phyloP scores from a whole-genome alignment of 2,329 filamentous ascomycete genomes.

The Alternaria sp. region DNA sequence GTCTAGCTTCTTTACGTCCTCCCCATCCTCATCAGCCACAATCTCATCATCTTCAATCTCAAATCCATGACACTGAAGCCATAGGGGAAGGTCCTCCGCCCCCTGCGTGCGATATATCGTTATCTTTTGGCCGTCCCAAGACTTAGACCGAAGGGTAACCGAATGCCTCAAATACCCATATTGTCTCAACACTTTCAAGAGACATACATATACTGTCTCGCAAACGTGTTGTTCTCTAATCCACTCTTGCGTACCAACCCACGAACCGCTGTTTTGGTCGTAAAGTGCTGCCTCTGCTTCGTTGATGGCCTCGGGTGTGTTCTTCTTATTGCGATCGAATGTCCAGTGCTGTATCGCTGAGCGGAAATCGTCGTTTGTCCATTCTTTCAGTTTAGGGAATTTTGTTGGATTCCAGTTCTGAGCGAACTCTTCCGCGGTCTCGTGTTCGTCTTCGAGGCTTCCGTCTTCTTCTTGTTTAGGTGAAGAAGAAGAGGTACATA shows the following conservation, averaged over 20 bases:
- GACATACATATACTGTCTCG: background rate
- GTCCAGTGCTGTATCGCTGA: background rate
- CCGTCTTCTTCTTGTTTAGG: fast-evolving
- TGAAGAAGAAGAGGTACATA: background rate
- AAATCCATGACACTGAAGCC: background rate
- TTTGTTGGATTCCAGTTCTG: background rate
- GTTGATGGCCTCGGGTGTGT: background rate
- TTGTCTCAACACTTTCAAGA: background rate
- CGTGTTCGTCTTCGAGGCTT: fast-evolving
- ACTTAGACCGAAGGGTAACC: background rate
- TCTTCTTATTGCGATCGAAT: background rate
- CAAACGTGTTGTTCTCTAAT: background rate
- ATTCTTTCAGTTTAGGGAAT: background rate
- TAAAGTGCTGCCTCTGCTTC: background rate
- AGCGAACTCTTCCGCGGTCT: background rate
- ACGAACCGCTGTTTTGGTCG: background rate
- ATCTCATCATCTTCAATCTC: background rate
- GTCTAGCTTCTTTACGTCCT: background rate
- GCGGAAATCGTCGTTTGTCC: background rate
- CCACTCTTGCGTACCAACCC: background rate
- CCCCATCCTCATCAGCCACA: background rate
- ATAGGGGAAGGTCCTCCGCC: background rate
- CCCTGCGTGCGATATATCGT: background rate
- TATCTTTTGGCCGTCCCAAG: background rate
- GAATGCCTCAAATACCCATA: background rate